Percentiles rank a stretch among this genome's conserved stretches.
Evolutionary conservation across 352 stramenopile genomes (phyloP).

Genomic region (Paralagenidium karlingii): DNA sequence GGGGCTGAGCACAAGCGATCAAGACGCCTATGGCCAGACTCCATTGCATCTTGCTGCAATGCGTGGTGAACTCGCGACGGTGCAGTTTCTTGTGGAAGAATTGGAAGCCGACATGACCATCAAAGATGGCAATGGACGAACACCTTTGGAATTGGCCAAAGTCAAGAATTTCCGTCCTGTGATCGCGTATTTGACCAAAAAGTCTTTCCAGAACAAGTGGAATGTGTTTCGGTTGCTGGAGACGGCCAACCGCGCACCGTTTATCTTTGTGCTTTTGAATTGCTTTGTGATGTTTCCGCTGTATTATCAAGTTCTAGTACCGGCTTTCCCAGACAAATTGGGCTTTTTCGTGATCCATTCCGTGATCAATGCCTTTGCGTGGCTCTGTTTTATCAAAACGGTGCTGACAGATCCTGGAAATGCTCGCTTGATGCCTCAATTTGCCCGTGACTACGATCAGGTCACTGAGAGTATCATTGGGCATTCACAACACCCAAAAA

Average conservation of each 20-base stretch:
- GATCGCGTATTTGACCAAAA: slow-evolving; percentile 29
- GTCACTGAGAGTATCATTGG: slow-evolving; percentile 38
- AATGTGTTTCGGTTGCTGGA: slow-evolving; percentile 57
- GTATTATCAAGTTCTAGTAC: slow-evolving; percentile 40
- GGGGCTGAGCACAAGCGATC: slow-evolving; percentile 38
- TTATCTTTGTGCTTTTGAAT: slow-evolving; percentile 58
- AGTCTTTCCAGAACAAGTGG: slow-evolving; percentile 25
- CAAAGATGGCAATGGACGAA: slow-evolving; percentile 36
- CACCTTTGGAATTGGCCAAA: slow-evolving; percentile 42
- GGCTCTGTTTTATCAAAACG: slow-evolving; percentile 52
- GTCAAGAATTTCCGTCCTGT: slow-evolving; percentile 44
- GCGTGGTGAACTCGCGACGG: slow-evolving; percentile 46
- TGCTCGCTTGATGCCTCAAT: slow-evolving; percentile 5
- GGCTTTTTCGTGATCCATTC: slow-evolving; percentile 48
- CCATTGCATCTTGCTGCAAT: slow-evolving; percentile 73
- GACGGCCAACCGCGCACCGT: slow-evolving; percentile 32
- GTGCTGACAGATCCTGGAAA: slow-evolving; percentile 42
- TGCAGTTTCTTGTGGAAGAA: slow-evolving; percentile 73
- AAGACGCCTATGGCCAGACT: slow-evolving; percentile 68
- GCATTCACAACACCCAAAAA: too few relatives aligned
- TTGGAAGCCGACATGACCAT: slow-evolving; percentile 44
- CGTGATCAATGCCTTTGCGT: slow-evolving; percentile 39
- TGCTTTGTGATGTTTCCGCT: slow-evolving; percentile 19
- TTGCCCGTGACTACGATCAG: slow-evolving; percentile 36
- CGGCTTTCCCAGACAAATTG: slow-evolving; percentile 34